Evolutionary conservation across 2,329 filamentous ascomycete species (phyloP), one percentile per base, ranked within the genome.

Genomic region (Phyllosticta paracitricarpa): DNA sequence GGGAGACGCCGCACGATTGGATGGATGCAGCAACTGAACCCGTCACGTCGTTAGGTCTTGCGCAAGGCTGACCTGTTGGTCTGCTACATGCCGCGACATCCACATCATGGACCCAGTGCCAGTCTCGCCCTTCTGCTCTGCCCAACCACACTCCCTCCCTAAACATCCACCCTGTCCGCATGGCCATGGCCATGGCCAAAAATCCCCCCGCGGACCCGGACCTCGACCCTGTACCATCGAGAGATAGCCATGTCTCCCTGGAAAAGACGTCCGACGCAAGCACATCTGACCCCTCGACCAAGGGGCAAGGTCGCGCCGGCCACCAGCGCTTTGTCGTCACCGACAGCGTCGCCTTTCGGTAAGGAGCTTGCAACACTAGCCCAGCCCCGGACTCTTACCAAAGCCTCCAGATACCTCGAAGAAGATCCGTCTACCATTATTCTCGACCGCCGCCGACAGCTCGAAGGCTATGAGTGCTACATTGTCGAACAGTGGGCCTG

Each of bases 401-500:
- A 52, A 25, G 10, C 25, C 40, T 10, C 12, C 28, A 71, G 71
- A 64, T 96, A 93, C 70, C 84, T 99, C 24, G 89, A 96, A 77
- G 89, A 95, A 71, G 94, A 97, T 65, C 79, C 85, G 1, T 84
- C 83, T 4, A 91, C 91, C 3, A 81, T 80, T 2, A 85, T 96
- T 7, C 79, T 96, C 65, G 84, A 92, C 67, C 86, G 88, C 59
- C 84, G 85, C 61, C 81, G 82, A 57, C 78, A 82, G 57, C 81
- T 99, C 5, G 78, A 83, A 63, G 93, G 93, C 66, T 97, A 97
- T 75, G 92, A 97, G 73, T 81, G 93, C 64, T 97, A 97, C 74
- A 77, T 97, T 17, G 91, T 97, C 65, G 94, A 97, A 73, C 94
- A 99, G 79, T 99, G 94, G 94, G 91, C 91, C 5, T 97, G 92